These are phyloP conservation scores for Corynespora cassiicola DNA, from an alignment of 2,329 filamentous ascomycete species.

Conservation along the genomic window DNA sequence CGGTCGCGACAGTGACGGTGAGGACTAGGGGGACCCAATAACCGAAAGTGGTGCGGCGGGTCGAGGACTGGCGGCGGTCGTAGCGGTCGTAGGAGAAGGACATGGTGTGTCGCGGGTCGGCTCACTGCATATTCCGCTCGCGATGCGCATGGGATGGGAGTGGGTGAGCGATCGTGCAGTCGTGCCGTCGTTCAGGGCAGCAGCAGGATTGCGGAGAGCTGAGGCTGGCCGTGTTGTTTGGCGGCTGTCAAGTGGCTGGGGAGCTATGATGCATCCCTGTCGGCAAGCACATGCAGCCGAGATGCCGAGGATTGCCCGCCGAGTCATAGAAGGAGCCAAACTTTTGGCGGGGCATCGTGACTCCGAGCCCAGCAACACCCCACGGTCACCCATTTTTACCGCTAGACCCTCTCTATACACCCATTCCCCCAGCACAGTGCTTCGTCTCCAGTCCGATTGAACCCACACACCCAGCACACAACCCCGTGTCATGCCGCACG, in stretches of 20 bases:
- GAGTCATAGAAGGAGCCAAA: constrained; percentile 7
- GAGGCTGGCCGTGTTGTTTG: constrained; percentile 25
- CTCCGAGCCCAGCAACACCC: too few relatives aligned
- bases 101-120: constrained; percentile 26
- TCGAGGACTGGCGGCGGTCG: constrained; percentile 58
- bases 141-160: constrained; percentile 7
- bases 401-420: too few relatives aligned
- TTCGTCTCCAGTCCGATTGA: too few relatives aligned
- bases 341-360: constrained; percentile 26
- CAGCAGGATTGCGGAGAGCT: constrained; percentile 4
- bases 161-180: neutral
- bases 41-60: constrained; percentile 67
- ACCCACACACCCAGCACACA: neutral
- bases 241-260: constrained; percentile 18
- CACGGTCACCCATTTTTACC: too few relatives aligned
- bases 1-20: constrained; percentile 86
- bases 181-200: constrained; percentile 7
- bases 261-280: constrained; percentile 16
- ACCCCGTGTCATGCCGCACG: constrained; percentile 71
- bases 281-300: constrained; percentile 7
- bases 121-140: constrained; percentile 20
- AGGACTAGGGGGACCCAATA: constrained; percentile 91
- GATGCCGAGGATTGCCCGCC: constrained; percentile 13
- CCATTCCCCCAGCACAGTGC: too few relatives aligned
- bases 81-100: constrained; percentile 63